Evolutionary conservation across 2,329 filamentous ascomycete species (phyloP), one percentile per base, ranked within the genome.

Genomic region (Hypomyces rosellus): DNA sequence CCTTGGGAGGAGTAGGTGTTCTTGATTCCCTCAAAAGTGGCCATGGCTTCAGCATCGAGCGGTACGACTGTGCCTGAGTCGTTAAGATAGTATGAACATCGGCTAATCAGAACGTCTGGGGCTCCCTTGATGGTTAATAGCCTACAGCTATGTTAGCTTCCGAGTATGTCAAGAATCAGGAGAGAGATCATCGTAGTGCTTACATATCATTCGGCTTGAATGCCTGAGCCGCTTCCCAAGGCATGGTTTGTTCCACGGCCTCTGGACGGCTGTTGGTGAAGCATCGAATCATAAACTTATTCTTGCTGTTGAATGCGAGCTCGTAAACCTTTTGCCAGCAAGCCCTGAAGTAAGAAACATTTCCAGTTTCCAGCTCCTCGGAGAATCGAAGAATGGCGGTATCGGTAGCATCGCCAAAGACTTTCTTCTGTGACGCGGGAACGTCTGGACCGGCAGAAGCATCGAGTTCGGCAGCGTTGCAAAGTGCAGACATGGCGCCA

Each of bases 251-350:
- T 1, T 45, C 34, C 8, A 65, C 42, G 2, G 53, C 57, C 47
- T 63, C 62, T n/a, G 65, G 62, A 30, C 69, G 62, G 2, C 65
- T 66, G 37, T 76, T 57, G 2, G 72, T 72, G 45, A 85, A 78
- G 1, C 83, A 76, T 34, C 81, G 76, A 49, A 90, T 78, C 81
- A 89, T 90, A 63, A 83, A 90, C 66, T 91, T 91, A 69, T 89
- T 90, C 72, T 88, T 88, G 68, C 84, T 88, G 69, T 90, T 90
- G 65, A 91, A 91, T 0, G 84, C 80, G 25, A 88, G 71, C 48
- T 86, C 81, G 57, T 82, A 89, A 2, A 78, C 75, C 47, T 78
- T 82, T 46, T 77, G 76, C 84, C 85, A 89, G 55, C 76, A 72
- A 13, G 74, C 72, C 7, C 82, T 77, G 5, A 86, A 68, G 46